A percentile compares a stretch with the other conserved stretches of the same genome.
Conservation (phyloP, 2,329 filamentous ascomycete genomes). For the Aspergillus ustus region DNA sequence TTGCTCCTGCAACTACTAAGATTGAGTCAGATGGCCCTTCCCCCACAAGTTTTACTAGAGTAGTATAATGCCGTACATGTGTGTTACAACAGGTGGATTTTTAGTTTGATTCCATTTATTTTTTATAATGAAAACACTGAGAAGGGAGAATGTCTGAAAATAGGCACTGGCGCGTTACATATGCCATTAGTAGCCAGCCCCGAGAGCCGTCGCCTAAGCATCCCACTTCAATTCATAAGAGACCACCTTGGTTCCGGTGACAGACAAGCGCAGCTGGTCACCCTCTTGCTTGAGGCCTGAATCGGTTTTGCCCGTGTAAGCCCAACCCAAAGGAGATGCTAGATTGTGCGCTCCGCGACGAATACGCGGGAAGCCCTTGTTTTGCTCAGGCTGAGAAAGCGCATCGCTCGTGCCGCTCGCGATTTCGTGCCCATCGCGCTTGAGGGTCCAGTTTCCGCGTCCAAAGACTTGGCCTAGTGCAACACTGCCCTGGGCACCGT, state of each 20-base stretch:
- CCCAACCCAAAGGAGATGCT: not conserved
- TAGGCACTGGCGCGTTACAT: not conserved
- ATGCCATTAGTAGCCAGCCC: not conserved
- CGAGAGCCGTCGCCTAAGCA: not conserved
- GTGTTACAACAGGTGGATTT: not conserved
- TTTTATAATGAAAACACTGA: not conserved
- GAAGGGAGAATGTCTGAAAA: not conserved
- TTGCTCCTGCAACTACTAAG: too few relatives aligned
- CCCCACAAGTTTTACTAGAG: not conserved
- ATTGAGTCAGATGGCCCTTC: too few relatives aligned
- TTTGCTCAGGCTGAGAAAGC: not conserved
- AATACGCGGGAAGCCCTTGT: not conserved
- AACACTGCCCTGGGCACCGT: not conserved
- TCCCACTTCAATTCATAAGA: slow-evolving; percentile 8
- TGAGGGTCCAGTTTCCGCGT: slow-evolving; percentile 4
- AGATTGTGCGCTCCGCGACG: not conserved
- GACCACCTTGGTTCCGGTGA: not conserved
- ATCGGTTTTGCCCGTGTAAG: not conserved
- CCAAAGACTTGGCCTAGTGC: not conserved
- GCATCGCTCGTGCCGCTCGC: not conserved
- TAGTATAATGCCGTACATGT: not conserved
- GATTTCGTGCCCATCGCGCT: not conserved
- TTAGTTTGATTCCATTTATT: not conserved
- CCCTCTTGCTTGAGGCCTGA: not conserved
- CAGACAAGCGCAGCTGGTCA: slow-evolving; percentile 1